These are phyloP conservation scores for Dothidotthia symphoricarpi DNA, from an alignment of 2,329 filamentous ascomycete species.

Conservation along the genomic window DNA sequence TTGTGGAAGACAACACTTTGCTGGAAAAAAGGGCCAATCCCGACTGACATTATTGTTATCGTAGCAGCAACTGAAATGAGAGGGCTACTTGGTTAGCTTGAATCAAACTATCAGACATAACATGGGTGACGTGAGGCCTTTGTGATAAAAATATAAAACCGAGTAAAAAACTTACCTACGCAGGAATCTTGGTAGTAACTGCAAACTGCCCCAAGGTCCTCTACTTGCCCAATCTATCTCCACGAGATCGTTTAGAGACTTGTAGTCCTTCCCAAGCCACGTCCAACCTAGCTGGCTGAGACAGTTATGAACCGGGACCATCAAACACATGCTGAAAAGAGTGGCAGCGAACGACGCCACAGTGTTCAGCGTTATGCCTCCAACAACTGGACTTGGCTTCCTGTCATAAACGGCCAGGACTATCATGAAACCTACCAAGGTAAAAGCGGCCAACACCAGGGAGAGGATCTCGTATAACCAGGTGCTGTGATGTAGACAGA, in stretches of 20 bases:
- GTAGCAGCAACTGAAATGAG: neutral
- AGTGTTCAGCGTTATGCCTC: constrained; percentile 1
- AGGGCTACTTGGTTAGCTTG: neutral
- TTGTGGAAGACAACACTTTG: neutral
- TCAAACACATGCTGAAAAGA: neutral
- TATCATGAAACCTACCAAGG: neutral
- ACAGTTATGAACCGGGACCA: neutral
- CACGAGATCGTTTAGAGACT: neutral
- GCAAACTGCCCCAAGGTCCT: neutral
- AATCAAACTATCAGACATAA: too few relatives aligned
- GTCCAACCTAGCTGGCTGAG: neutral
- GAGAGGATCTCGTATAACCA: neutral
- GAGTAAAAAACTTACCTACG: neutral
- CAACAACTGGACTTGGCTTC: neutral
- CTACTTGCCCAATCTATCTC: neutral
- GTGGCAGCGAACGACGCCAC: neutral
- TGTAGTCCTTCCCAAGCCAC: neutral
- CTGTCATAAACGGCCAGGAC: neutral
- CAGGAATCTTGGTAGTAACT: neutral
- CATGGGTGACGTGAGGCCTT: too few relatives aligned
- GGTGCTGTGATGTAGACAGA: neutral
- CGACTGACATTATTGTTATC: neutral
- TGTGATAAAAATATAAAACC: too few relatives aligned
- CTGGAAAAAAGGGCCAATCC: neutral
- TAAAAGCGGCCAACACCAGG: neutral